Evolutionary conservation across 2,329 filamentous ascomycete genomes (phyloP), one percentile per base, ranked within the genome.

Genomic region (Fusarium oxysporum): DNA sequence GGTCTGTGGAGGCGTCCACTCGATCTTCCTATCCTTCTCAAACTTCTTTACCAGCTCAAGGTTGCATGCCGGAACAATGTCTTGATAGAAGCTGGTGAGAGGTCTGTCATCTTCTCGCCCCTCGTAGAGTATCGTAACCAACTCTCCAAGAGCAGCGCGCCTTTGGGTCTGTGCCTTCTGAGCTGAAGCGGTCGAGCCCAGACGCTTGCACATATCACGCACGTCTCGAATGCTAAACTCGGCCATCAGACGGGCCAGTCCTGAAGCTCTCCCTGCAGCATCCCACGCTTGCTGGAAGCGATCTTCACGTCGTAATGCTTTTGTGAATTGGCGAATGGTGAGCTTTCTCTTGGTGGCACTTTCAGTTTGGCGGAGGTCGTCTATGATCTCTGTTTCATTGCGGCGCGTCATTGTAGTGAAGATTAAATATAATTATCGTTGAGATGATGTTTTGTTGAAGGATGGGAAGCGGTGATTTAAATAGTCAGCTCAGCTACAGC

Each of bases 151-250:
- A 12, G 66, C 76, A 9, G 61, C 62, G 6, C 73, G 76, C 25
- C 77, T 76, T 38, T 78, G 76, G 0, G 65, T 21, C 16, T 68
- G 73, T 19, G 54, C 71, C 9, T 73, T 70, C 12, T 33, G 16
- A 5, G 76, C 76, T 2, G 76, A 73, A 4, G 75, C 57, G 5
- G 76, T 78, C 6, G 58, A 38, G 12, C 76, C 76, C 7, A 79
- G 68, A 19, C 35, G 37, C 10, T 56, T 70, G 35, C 76, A 79
- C 7, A 77, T 23, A 9, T 30, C 5, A 8, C 64, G 61, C 1
- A 79, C 65, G 28, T 78, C 76, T 28, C 48, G 47, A 21, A 78
- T 65, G 59, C 77, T 79, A 48, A 79, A 76, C n/a, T 74, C 66
- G 28, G 68, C 62, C 76, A 79, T 78, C 30, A 78, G 38, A 6